Evolutionary conservation across 148 eudicot species (phyloP), one percentile per base, ranked within the genome.

Genomic region (Vaccinium corymbosum): DNA sequence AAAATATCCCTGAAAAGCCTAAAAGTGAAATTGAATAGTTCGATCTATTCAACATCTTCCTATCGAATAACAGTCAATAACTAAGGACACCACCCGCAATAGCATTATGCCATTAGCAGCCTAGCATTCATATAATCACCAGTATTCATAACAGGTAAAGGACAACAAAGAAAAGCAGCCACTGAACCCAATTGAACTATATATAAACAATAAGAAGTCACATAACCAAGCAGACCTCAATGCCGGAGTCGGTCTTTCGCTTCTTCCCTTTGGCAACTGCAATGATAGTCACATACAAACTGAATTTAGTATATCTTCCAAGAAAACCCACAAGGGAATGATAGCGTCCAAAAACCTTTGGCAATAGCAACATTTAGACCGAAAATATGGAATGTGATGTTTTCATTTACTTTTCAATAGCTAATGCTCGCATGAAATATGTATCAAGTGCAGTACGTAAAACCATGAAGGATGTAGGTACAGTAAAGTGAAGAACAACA

Each of bases 231-330:
- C 91, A 87, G 25, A 94, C 99, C 99, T 97, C 99, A 64, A 87
- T 61, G 35, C 88, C 92, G 19, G 92, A 89, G 19, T 97, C 99
- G 76, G 85, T 80, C 93, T 94, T 97, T 64, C 98, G 90, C 89
- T 95, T 97, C 88, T 97, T 97, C 87, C 98, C 98, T 90, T 95
- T 97, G 57, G 89, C 86, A 81, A 84, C 99, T 97, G 92, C 92
- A 89, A 77, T 19, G 49, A 79, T 25, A 82, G 42, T 70, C 66
- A 61, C 79, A 84, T 42, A 42, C 64, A 56, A 86, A 72, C 73
- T 49, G 78, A 71, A 57, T 68, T 62, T 38, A 64, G 22, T 8
- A 48, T 15, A 32, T 55, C 35, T 62, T 76, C 38, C 81, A 17
- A 51, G 17, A 82, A 52, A 20, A 71, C 53, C 38, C 27, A 48